Percentiles rank a stretch among this genome's conserved stretches.
Evolutionary conservation across 768 basidiomycete species (phyloP).

Genomic region (Russula dissimulans): DNA sequence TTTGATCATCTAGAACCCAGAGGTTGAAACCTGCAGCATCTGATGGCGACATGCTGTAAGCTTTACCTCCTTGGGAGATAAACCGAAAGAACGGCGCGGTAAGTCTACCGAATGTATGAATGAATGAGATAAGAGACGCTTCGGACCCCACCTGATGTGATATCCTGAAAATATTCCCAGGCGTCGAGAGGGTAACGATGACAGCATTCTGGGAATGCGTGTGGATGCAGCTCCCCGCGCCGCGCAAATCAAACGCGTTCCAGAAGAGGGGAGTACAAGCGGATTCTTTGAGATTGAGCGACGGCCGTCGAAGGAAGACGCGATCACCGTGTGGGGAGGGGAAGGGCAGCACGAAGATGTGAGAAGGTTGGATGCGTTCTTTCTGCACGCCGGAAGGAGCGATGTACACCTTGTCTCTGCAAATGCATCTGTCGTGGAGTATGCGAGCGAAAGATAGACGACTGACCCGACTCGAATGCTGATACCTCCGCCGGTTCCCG

Average conservation of each 20-base stretch:
- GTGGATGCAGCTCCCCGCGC: slow-evolving; percentile 82
- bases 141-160: slow-evolving; percentile 60
- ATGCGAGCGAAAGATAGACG: neutral
- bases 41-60: neutral
- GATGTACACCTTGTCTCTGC: slow-evolving; percentile 70
- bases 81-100: neutral
- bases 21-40: neutral
- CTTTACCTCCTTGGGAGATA: neutral
- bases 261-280: slow-evolving; percentile 89
- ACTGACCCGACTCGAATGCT: slow-evolving; percentile 61
- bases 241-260: slow-evolving; percentile 76
- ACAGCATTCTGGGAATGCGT: slow-evolving; percentile 89
- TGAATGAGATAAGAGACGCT: neutral
- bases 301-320: slow-evolving; percentile 69
- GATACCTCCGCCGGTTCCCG: slow-evolving; percentile 80
- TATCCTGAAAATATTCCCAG: slow-evolving; percentile 60
- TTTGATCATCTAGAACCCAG: slow-evolving; percentile 72
- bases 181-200: slow-evolving; percentile 76
- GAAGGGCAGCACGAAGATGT: slow-evolving; percentile 83
- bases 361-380: slow-evolving; percentile 70
- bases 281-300: slow-evolving; percentile 65
- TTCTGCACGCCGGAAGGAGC: slow-evolving; percentile 90
- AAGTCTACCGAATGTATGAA: too few species aligned
- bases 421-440: neutral
- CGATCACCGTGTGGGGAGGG: slow-evolving; percentile 63